Percentiles rank a stretch among this genome's conserved stretches.
phyloP scores from a whole-genome alignment of 2,329 filamentous ascomycete genomes.

The Cladophialophora immunda region DNA sequence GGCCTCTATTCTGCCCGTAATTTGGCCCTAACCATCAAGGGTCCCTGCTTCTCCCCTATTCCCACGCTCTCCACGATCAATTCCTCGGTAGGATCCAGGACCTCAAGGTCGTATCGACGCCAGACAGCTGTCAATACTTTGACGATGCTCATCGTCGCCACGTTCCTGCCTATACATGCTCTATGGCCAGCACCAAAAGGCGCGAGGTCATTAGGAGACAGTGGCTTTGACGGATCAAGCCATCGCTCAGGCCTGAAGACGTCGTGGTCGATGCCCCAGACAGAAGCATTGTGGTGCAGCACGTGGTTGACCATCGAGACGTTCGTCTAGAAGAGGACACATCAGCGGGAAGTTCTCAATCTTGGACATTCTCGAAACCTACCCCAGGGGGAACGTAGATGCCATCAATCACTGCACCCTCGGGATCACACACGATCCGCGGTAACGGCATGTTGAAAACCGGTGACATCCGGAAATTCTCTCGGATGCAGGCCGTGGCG shows the following conservation, averaged over 20 bases:
- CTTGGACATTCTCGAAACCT: constrained; percentile 3
- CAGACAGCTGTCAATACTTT: constrained; percentile 25
- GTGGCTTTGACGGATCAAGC: constrained; percentile 50
- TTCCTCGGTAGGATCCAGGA: constrained; percentile 19
- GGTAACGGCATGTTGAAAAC: constrained; percentile 27
- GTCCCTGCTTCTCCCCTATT: constrained; percentile 29
- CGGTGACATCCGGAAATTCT: constrained; percentile 25
- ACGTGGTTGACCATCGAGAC: constrained; percentile 26
- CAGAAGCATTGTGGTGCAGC: constrained; percentile 25
- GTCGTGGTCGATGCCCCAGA: constrained; percentile 27
- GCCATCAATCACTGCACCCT: constrained; percentile 21
- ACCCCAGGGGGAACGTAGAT: constrained; percentile 24
- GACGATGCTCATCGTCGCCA: constrained; percentile 48
- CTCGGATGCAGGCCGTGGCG: constrained; percentile 22
- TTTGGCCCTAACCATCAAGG: constrained; percentile 26
- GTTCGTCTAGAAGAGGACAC: constrained; percentile 7
- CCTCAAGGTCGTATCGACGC: constrained; percentile 22
- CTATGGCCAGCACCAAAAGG: constrained; percentile 59
- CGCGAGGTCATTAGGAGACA: constrained; percentile 53
- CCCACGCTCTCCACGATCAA: constrained; percentile 24
- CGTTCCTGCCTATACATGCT: constrained; percentile 60
- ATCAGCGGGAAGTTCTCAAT: background rate
- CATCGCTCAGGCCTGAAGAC: constrained; percentile 60
- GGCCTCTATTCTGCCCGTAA: constrained; percentile 8
- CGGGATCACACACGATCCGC: constrained; percentile 8